phyloP scores from a whole-genome alignment of 768 basidiomycete species.

The Pleurotus eryngii region DNA sequence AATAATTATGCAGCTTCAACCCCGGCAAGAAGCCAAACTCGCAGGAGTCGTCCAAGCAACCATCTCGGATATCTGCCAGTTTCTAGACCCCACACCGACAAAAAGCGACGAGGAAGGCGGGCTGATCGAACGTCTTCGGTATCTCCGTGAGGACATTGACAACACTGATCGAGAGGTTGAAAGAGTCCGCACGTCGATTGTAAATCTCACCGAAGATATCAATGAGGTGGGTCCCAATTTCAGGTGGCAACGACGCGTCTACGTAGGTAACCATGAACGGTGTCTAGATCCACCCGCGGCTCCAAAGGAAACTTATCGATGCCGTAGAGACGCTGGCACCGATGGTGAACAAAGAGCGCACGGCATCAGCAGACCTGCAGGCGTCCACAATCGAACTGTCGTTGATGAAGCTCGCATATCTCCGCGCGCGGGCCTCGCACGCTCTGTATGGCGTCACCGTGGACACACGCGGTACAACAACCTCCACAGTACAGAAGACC shows the following conservation, averaged over 20 bases:
- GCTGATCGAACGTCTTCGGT: neutral
- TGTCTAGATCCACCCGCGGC: constrained; percentile 26
- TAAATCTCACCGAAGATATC: neutral
- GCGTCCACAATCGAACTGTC: constrained; percentile 44
- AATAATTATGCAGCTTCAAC: neutral
- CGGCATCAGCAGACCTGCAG: constrained; percentile 36
- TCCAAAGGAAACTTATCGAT: constrained; percentile 25
- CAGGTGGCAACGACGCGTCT: too few species aligned
- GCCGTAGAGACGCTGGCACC: constrained; percentile 26
- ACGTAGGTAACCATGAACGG: neutral
- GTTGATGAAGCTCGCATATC: constrained; percentile 44
- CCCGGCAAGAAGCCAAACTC: neutral
- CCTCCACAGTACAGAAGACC: constrained; percentile 1
- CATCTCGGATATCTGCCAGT: neutral
- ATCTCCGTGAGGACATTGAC: neutral
- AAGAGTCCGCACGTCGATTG: neutral
- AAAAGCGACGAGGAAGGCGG: neutral
- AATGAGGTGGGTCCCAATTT: constrained; percentile 8
- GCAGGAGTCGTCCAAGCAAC: neutral
- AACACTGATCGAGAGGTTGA: neutral
- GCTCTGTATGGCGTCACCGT: constrained; percentile 35
- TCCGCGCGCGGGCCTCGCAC: constrained; percentile 36
- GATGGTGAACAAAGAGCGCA: constrained; percentile 22
- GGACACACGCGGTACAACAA: constrained; percentile 11
- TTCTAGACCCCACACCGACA: neutral